phyloP scores from a whole-genome alignment of 371 early-diverging fungal species.

The Mucor plumbeus region DNA sequence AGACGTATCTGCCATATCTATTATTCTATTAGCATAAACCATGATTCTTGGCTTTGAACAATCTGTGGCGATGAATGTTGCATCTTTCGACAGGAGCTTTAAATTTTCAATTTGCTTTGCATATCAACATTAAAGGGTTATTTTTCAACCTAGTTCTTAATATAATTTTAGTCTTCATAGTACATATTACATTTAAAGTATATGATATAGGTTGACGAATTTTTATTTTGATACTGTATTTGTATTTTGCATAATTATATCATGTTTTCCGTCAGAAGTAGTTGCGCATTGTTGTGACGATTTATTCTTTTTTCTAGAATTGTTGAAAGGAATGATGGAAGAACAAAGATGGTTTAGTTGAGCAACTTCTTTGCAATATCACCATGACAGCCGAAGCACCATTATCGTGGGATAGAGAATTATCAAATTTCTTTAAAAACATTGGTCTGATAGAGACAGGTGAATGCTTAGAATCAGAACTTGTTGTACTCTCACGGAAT shows the following conservation, averaged over 20 bases:
- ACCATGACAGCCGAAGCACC: constrained; percentile 7
- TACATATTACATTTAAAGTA: too few species aligned
- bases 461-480: constrained; percentile 45
- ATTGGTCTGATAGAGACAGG: constrained; percentile 50
- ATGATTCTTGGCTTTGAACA: too few species aligned
- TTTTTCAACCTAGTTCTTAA: too few species aligned
- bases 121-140: too few species aligned
- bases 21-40: too few species aligned
- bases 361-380: not conserved
- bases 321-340: not conserved
- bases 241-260: not conserved
- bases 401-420: constrained; percentile 39
- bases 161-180: too few species aligned
- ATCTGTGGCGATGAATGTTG: too few species aligned
- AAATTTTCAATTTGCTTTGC: too few species aligned
- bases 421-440: constrained; percentile 37
- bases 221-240: too few species aligned
- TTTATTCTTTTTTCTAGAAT: not conserved
- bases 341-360: not conserved
- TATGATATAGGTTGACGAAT: too few species aligned
- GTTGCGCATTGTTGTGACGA: not conserved
- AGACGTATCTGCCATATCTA: too few species aligned
- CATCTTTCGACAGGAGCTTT: too few species aligned
- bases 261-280: not conserved
- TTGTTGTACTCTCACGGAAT: constrained; percentile 39